Conservation (phyloP, 306 rosid species). For the Hippophae gyantsensis region DNA sequence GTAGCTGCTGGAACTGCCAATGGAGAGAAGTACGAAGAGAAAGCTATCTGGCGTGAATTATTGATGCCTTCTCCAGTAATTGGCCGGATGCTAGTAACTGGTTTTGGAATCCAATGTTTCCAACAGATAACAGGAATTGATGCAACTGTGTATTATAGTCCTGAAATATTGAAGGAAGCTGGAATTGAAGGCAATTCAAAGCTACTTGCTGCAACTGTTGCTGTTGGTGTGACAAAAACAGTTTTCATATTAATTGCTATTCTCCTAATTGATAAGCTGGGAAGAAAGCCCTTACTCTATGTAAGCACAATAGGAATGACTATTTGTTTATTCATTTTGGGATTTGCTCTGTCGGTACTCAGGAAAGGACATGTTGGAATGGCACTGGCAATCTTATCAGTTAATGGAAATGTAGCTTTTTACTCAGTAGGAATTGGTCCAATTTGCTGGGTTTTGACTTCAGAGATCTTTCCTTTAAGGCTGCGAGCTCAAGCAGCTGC, state of each 20-base stretch:
- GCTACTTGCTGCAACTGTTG: slow-evolving; percentile 79
- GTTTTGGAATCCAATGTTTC: slow-evolving; percentile 83
- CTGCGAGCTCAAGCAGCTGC: slow-evolving; percentile 89
- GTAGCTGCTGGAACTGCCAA: slow-evolving; percentile 53
- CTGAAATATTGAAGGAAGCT: slow-evolving; percentile 60
- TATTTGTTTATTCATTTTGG: slow-evolving; percentile 57
- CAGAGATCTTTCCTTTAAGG: slow-evolving; percentile 82
- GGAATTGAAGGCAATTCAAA: slow-evolving; percentile 56
- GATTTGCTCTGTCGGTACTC: slow-evolving; percentile 35
- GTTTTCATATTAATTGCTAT: slow-evolving; percentile 67
- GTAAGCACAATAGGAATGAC: slow-evolving; percentile 93
- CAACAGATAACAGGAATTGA: slow-evolving; percentile 97
- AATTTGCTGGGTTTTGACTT: slow-evolving; percentile 83
- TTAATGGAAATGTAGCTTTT: slow-evolving; percentile 94
- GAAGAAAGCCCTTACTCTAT: slow-evolving; percentile 79
- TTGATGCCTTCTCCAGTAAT: slow-evolving; percentile 67
- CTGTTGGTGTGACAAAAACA: slow-evolving; percentile 82
- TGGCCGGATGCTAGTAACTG: slow-evolving; percentile 70
- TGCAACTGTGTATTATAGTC: slow-evolving; percentile 92
- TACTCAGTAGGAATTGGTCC: slow-evolving; percentile 91
- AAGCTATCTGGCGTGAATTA: slow-evolving; percentile 61
- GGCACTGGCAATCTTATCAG: slow-evolving; percentile 46
- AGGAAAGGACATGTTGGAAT: slow-evolving; percentile 42
- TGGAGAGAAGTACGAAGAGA: slow-evolving; percentile 41
- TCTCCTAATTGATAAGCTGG: slow-evolving; percentile 60